Evolutionary conservation across 2,329 filamentous ascomycete species (phyloP), one percentile per base, ranked within the genome.

Genomic region (Colletotrichum simmondsii): DNA sequence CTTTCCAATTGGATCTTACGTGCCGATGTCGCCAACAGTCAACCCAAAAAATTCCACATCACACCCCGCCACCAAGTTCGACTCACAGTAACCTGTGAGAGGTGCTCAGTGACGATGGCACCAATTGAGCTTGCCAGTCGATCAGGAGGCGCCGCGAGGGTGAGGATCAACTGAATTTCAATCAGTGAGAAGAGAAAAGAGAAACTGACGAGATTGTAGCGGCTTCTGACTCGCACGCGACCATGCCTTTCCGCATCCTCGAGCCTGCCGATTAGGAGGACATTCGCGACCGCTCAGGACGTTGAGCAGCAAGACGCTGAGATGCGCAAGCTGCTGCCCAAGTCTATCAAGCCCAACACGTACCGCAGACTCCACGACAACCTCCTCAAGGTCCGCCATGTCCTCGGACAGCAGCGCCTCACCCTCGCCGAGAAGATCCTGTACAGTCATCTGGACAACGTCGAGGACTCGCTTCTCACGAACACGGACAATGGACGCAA

Each of bases 371-470:
- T 98, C 64, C 89, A 95, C 80, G 89, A 89, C 79, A 94, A 92
- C 77, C 92, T 98, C 75, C 87, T 90, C 75, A 88, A 95, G 80
- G 95, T 98, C 37, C 88, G 89, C 65, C 89, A 90, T 66, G 90
- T 97, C 11, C 89, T 98, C 42, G 93, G 92, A 61, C 78, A 84
- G 71, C 85, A 87, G 76, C 86, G 87, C 68, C 90, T 99, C 72
- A 98, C 96, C 2, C 90, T 99, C 70, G 95, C 97, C 75, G 97
- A 99, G 85, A 99, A 99, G 90, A 98, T 99, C 79, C 90, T 99
- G 71, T 99, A 98, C 87, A 95, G 95, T 79, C 97, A 99, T 85
- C 88, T 99, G 76, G 93, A 97, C 84, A 94, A 95, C 79, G 91
- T 92, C 7, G 95, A 98, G 84, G 95, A 97, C 82, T 95, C 95